Percentiles rank a stretch among this genome's conserved stretches.
Evolutionary conservation across 257 asterid genomes (phyloP).

Genomic region (Nicotiana tabacum): DNA sequence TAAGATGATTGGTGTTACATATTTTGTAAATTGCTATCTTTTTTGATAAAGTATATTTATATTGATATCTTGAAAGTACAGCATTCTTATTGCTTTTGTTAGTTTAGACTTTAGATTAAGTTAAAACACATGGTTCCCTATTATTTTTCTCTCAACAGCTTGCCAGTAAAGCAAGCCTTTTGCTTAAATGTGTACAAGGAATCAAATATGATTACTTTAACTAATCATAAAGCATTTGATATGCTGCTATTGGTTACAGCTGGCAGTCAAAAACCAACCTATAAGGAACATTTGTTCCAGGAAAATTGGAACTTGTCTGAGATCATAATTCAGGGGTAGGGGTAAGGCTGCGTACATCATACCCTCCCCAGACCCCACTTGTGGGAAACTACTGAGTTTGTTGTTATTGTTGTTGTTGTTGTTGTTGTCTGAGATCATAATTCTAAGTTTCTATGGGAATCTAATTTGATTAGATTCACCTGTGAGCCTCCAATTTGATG

Average conservation of each 20-base stretch:
- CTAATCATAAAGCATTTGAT: neutral
- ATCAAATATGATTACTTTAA: neutral
- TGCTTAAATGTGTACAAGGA: no score
- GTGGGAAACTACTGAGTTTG: no score
- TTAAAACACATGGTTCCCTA: neutral
- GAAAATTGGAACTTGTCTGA: neutral
- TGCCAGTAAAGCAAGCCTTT: neutral
- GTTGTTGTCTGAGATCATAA: neutral
- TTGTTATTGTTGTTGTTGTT: no score
- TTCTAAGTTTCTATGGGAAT: neutral
- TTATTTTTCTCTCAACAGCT: neutral
- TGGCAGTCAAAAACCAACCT: neutral
- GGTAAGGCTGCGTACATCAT: no score
- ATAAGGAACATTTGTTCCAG: neutral
- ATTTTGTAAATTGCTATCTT: neutral
- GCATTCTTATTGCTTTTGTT: neutral
- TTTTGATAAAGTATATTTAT: neutral
- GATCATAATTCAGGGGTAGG: neutral
- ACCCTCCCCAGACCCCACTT: no score
- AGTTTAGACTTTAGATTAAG: neutral
- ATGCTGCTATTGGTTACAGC: neutral
- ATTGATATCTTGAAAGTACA: constrained; percentile 3
- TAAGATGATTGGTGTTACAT: neutral
- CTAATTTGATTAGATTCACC: neutral
- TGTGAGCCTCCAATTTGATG: neutral